A percentile compares a stretch with the other conserved stretches of the same genome.
phyloP scores from a whole-genome alignment of 192 early-diverging fungal species.

The Kickxella alabastrina region DNA sequence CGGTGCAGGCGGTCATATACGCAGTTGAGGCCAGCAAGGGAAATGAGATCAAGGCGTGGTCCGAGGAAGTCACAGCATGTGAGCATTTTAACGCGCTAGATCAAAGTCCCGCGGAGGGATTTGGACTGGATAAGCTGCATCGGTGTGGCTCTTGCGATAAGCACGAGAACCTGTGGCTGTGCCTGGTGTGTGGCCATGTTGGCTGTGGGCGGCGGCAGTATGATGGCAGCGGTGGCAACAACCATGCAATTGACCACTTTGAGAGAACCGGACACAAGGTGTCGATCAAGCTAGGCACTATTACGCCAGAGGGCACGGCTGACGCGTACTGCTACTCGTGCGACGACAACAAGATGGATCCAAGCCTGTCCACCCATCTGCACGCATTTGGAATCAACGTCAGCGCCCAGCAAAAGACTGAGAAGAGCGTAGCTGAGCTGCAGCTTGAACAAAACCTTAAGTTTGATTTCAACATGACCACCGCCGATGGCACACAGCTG shows the following conservation, averaged over 20 bases:
- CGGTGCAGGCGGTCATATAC: slow-evolving; percentile 57
- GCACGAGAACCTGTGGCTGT: slow-evolving; percentile 93
- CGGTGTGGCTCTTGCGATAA: slow-evolving; percentile 68
- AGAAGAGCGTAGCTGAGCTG: slow-evolving; percentile 88
- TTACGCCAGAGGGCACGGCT: slow-evolving; percentile 94
- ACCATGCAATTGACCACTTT: slow-evolving; percentile 85
- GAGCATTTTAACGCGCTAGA: slow-evolving; percentile 68
- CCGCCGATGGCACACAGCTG: slow-evolving; percentile 86
- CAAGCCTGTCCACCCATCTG: slow-evolving; percentile 73
- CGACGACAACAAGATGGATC: slow-evolving; percentile 78
- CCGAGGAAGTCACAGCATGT: slow-evolving; percentile 78
- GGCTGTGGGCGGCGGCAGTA: slow-evolving; percentile 94
- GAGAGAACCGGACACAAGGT: slow-evolving; percentile 78
- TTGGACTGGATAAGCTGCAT: slow-evolving; percentile 27
- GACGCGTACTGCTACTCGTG: slow-evolving; percentile 65
- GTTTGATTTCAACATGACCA: slow-evolving; percentile 98
- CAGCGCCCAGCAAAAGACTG: slow-evolving; percentile 77
- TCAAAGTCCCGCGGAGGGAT: slow-evolving; percentile 55
- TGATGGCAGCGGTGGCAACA: slow-evolving; percentile 89
- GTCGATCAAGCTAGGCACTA: slow-evolving; percentile 90
- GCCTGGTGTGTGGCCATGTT: slow-evolving; percentile 86
- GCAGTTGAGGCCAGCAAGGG: slow-evolving; percentile 79
- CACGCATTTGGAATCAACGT: slow-evolving; percentile 88
- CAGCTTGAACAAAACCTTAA: slow-evolving; percentile 94
- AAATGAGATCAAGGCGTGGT: slow-evolving; percentile 92